A percentile compares a stretch with the other conserved stretches of the same genome.
Evolutionary conservation across 371 early-diverging fungal species (phyloP).

Genomic region (Mucor piriformis): DNA sequence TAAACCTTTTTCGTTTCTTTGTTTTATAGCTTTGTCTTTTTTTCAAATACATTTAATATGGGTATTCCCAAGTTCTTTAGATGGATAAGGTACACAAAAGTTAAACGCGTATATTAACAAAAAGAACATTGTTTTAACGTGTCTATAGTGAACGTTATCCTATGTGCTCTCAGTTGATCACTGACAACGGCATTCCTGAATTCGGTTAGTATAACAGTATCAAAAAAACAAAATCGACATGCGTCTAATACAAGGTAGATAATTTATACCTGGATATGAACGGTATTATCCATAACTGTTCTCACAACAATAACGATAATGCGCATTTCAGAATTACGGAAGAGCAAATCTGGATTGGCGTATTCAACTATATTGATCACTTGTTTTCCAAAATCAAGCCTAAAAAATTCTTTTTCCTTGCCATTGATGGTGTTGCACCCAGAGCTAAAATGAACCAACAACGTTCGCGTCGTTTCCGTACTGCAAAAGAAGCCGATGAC

Average conservation of each 20-base stretch:
- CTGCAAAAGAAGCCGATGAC: slow-evolving; percentile 88
- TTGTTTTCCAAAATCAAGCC: slow-evolving; percentile 93
- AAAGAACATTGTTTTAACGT: neutral
- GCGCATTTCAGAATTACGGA: slow-evolving; percentile 79
- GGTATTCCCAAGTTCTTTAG: slow-evolving; percentile 92
- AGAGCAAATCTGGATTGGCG: slow-evolving; percentile 92
- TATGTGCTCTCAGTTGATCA: slow-evolving; percentile 85
- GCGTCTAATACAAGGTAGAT: slow-evolving; percentile 56
- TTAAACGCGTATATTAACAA: neutral
- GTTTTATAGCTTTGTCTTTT: neutral
- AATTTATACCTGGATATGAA: slow-evolving; percentile 99
- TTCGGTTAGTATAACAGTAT: slow-evolving; percentile 69
- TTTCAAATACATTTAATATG: slow-evolving; percentile 42
- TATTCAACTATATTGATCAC: slow-evolving; percentile 96
- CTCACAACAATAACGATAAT: slow-evolving; percentile 90
- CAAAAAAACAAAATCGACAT: neutral
- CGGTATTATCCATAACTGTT: slow-evolving; percentile 99
- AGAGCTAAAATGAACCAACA: slow-evolving; percentile 99
- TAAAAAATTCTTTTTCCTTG: slow-evolving; percentile 94
- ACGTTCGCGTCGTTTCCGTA: slow-evolving; percentile 94
- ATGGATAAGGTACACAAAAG: slow-evolving; percentile 72
- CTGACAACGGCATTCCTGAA: slow-evolving; percentile 89
- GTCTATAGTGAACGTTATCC: slow-evolving; percentile 91
- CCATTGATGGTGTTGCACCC: slow-evolving; percentile 98
- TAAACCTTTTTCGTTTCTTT: neutral